Base-by-base conservation (phyloP, 2,329 filamentous ascomycete species). In the Bipolaris sorokiniana region DNA sequence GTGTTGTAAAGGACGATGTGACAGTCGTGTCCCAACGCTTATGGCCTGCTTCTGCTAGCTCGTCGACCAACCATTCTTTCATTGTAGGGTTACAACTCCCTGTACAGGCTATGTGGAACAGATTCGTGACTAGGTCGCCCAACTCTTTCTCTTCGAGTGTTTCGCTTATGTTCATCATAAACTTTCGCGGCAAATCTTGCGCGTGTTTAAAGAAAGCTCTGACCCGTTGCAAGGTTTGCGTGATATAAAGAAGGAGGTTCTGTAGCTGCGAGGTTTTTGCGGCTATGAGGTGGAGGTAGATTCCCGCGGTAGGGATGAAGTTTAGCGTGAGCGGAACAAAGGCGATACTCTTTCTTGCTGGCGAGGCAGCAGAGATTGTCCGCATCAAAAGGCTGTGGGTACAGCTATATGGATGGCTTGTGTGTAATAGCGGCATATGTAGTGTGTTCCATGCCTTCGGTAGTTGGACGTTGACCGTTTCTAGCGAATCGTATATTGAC, bases 11-110 rank as follows among this genome's bases (percentile, higher is more conserved):
- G 1, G 92, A 91, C 3, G 87, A 86, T 1, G 86, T 83, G 2
- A 96, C 90, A 5, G 90, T 89, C 70, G 94, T 96, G 62, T 98
- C 93, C 95, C 95, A 99, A 47, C 95, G 84, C 77, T 97, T 97
- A 68, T 96, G 91, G 0, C 92, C 92, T 89, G 95, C 62, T 51
- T 72, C 68, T 40, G 64, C 64, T 23, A 97, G 79, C 63, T 90
- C 90, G 69, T 97, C 92, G 4, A 93, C 86, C 1, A 99, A 82
- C 89, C 96, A 99, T 72, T 97, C 92, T 57, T 87, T 88, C 51
- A 98, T 81, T 18, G 86, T 84, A 9, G 86, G 84, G 50, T 89
- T 87, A 23, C 90, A 92, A 69, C 95, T 86, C 0, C 93, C 93
- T 0, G 92, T 96, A 28, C 92, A 87, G 5, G 92, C 90, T 0